Evolutionary conservation across 768 basidiomycete genomes (phyloP).

Genomic region (Crassisporium funariophilum): DNA sequence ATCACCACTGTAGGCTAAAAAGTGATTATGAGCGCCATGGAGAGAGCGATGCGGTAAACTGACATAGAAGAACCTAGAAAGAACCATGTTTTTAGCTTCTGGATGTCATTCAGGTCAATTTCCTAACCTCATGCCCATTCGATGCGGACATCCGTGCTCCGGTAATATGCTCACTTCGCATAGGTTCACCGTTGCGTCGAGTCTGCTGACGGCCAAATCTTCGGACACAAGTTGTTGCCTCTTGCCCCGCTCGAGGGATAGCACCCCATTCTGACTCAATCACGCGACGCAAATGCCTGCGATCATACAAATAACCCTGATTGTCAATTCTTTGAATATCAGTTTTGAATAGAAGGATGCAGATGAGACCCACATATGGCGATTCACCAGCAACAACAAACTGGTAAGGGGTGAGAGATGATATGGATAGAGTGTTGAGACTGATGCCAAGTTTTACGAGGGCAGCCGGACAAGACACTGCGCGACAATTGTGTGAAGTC

Average conservation of each 20-base stretch:
- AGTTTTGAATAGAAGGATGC: neutral
- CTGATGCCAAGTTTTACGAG: constrained; percentile 66
- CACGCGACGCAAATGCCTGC: constrained; percentile 66
- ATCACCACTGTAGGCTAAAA: constrained; percentile 71
- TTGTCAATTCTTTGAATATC: neutral
- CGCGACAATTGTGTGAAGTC: constrained; percentile 62
- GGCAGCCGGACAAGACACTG: constrained; percentile 65
- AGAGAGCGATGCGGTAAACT: constrained; percentile 25
- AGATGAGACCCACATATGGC: constrained; percentile 57
- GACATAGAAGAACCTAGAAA: constrained; percentile 64
- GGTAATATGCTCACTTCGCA: constrained; percentile 63
- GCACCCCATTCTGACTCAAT: constrained; percentile 73
- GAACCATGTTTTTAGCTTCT: constrained; percentile 4
- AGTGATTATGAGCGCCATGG: constrained; percentile 6
- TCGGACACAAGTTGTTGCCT: constrained; percentile 77
- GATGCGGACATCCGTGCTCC: constrained; percentile 69
- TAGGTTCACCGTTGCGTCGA: constrained; percentile 29
- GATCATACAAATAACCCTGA: constrained; percentile 82
- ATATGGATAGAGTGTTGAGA: constrained; percentile 74
- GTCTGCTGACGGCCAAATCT: constrained; percentile 60
- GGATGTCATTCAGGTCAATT: neutral
- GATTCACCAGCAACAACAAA: constrained; percentile 86
- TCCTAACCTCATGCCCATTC: constrained; percentile 74
- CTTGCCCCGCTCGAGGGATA: constrained; percentile 42
- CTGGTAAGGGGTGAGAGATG: constrained; percentile 79